A percentile compares a stretch with the other conserved stretches of the same genome.
Evolutionary conservation across 2,329 filamentous ascomycete genomes (phyloP).

Genomic region (Alternaria gansuensis): DNA sequence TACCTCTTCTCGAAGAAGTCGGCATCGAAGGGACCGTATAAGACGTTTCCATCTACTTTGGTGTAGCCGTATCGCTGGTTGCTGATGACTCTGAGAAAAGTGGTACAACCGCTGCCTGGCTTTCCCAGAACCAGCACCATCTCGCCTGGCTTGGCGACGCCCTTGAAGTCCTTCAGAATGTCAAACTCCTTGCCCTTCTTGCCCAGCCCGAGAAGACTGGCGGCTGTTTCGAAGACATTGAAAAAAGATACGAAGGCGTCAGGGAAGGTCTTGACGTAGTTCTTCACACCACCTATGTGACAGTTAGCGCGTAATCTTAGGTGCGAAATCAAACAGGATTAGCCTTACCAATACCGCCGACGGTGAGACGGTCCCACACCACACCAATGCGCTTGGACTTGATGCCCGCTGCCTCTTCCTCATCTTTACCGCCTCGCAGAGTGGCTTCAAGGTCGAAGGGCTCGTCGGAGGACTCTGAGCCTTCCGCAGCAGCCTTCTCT

Average conservation of each 20-base stretch:
- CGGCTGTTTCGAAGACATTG: constrained; percentile 73
- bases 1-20: constrained; percentile 75
- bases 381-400: constrained; percentile 76
- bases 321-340: neutral
- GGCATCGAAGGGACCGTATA: constrained; percentile 77
- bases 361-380: constrained; percentile 79
- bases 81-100: constrained; percentile 63
- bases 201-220: constrained; percentile 69
- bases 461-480: constrained; percentile 51
- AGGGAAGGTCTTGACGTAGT: constrained; percentile 77
- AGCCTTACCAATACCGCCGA: constrained; percentile 70
- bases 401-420: constrained; percentile 80
- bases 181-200: constrained; percentile 75
- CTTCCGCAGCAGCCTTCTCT: constrained; percentile 62
- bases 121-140: constrained; percentile 86
- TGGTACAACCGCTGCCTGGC: constrained; percentile 69
- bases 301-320: constrained; percentile 11
- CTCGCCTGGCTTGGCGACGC: constrained; percentile 71
- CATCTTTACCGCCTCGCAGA: constrained; percentile 74
- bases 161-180: constrained; percentile 76
- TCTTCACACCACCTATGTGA: constrained; percentile 66
- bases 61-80: constrained; percentile 68
- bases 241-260: constrained; percentile 80
- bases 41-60: constrained; percentile 73
- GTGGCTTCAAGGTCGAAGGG: constrained; percentile 79